Conservation (phyloP, 257 asterid species). For the Ehretia macrophylla region DNA sequence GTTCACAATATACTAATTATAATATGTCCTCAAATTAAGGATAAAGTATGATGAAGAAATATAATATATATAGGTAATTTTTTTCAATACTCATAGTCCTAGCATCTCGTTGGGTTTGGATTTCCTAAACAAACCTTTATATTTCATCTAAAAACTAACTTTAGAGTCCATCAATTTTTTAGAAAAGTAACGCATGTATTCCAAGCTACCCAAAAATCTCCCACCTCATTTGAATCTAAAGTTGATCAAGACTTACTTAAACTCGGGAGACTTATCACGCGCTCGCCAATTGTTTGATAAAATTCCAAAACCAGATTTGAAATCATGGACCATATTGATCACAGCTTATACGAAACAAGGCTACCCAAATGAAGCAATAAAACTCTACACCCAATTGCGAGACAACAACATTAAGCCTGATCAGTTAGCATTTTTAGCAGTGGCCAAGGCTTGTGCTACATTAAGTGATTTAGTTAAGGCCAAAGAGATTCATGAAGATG, state of each 20-base stretch:
- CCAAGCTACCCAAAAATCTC: slow-evolving; percentile 15
- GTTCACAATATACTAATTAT: no score
- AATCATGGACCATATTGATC: slow-evolving; percentile 25
- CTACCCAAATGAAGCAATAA: slow-evolving; percentile 22
- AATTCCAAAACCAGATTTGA: slow-evolving; percentile 24
- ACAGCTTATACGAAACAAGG: slow-evolving; percentile 21
- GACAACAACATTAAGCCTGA: slow-evolving; percentile 17
- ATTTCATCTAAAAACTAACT: no score
- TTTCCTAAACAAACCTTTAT: no score
- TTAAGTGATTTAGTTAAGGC: slow-evolving; percentile 46
- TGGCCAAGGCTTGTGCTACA: slow-evolving; percentile 22
- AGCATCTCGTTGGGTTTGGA: no score
- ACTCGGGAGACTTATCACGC: slow-evolving; percentile 18
- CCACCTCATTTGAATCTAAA: slow-evolving; percentile 6
- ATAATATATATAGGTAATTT: no score
- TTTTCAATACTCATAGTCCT: no score
- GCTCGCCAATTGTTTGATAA: slow-evolving; percentile 30
- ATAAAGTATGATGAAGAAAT: no score
- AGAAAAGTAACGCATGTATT: slow-evolving; percentile 4
- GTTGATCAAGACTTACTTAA: not conserved
- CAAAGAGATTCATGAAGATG: slow-evolving; percentile 53
- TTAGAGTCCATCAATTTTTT: no score
- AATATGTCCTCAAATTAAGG: no score
- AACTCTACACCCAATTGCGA: slow-evolving; percentile 16
- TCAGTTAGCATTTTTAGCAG: slow-evolving; percentile 23